Percentiles rank a stretch among this genome's conserved stretches.
phyloP scores from a whole-genome alignment of 1,284 basidiomycete species.

The Earliella scabrosa region DNA sequence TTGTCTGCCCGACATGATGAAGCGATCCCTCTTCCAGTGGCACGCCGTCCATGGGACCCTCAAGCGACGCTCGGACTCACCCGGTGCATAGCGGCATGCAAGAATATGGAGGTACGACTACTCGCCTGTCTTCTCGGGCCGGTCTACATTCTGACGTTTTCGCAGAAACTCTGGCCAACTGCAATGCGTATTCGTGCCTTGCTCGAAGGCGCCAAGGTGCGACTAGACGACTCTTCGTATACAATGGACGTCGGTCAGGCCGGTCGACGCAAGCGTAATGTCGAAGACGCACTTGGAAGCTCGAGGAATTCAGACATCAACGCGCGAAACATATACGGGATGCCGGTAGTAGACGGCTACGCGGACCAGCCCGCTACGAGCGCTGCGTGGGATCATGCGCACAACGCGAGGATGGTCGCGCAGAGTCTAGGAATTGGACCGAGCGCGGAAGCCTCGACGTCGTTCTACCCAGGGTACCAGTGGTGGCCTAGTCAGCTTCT shows the following conservation, averaged over 20 bases:
- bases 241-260: slow-evolving; percentile 35
- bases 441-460: slow-evolving; percentile 62
- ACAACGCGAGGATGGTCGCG: slow-evolving; percentile 66
- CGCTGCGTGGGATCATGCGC: slow-evolving; percentile 53
- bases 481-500: slow-evolving; percentile 59
- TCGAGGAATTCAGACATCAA: slow-evolving; percentile 53
- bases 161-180: slow-evolving; percentile 67
- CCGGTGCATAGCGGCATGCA: slow-evolving; percentile 69
- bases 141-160: slow-evolving; percentile 40
- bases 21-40: slow-evolving; percentile 50
- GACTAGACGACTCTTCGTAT: slow-evolving; percentile 47
- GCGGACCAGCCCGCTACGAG: slow-evolving; percentile 12
- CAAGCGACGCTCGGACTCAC: slow-evolving; percentile 70
- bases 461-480: slow-evolving; percentile 72
- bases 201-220: slow-evolving; percentile 69
- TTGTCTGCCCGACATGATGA: background rate
- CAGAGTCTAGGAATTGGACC: slow-evolving; percentile 71
- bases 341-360: slow-evolving; percentile 15
- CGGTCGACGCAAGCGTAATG: slow-evolving; percentile 61
- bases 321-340: slow-evolving; percentile 47
- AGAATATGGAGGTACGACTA: slow-evolving; percentile 68
- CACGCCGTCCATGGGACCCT: slow-evolving; percentile 66
- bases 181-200: slow-evolving; percentile 73
- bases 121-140: background rate
- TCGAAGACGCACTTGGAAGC: slow-evolving; percentile 66